Base-by-base conservation (phyloP, 208 protist genomes). In the Blechomonas ayalai region DNA sequence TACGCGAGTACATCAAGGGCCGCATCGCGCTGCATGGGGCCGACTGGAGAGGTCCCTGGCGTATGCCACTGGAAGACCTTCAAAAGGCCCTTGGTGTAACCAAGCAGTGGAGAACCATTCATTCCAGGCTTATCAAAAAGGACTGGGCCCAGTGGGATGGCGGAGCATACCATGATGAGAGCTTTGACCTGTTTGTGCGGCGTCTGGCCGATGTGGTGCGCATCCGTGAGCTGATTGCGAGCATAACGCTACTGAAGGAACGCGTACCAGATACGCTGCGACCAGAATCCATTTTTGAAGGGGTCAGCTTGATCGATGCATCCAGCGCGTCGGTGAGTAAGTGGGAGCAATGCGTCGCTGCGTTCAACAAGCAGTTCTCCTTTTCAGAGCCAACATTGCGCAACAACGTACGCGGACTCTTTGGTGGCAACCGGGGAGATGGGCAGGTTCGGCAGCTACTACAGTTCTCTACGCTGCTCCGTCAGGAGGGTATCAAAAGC, bases 341-440 rank as follows among this genome's bases (percentile, higher is more conserved):
- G 24, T 95, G 87, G 83, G 50, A 61, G 29, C 42, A 45, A 29
- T 64, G 73, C 22, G 68, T 82, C n/a, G 59, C 46, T 5, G 67
- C 68, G 20, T 95, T 90, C 52, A 72, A 92, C 36, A 77, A 78
- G 52, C 77, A 95, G 44, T 78, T 92, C 54, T 76, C 68, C 22
- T 90, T 95, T 46, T 16, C 90, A 2, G 80, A 91, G 60, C 72
- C 74, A 26, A 66, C 63, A 23, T 56, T 95, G 32, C 70, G 80
- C 29, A 69, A 57, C 28, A 64, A 72, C 23, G 55, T 89, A 19
- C 80, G 72, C 65, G 58, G 78, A 32, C 33, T 73, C 4, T 61
- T 90, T 18, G 44, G 43, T 5, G n/a, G 25, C 10, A 34, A 60
- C 13, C 52, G 45, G 24, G 66, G 46, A 13, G 68, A 73, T 46